A percentile compares a stretch with the other conserved stretches of the same genome.
These are phyloP conservation scores for Petunia secreta DNA, from an alignment of 257 asterid genomes.

Conservation along the genomic window DNA sequence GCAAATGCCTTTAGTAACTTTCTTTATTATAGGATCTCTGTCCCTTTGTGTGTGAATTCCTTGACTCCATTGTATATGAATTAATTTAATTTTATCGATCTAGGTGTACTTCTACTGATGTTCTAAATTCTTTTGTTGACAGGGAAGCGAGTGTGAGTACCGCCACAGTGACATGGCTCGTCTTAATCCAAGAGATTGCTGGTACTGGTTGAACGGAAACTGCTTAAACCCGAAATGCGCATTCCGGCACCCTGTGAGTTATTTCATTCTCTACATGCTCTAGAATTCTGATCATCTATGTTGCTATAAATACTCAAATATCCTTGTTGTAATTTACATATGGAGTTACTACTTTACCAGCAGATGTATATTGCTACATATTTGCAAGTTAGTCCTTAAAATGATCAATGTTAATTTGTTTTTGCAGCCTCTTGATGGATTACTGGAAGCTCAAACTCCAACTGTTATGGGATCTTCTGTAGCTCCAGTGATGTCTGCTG, in stretches of 20 bases:
- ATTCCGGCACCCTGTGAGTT: slow-evolving; percentile 89
- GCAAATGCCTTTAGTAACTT: neutral
- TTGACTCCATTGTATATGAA: too few species aligned
- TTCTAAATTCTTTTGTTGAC: slow-evolving; percentile 21
- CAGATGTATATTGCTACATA: slow-evolving; percentile 5
- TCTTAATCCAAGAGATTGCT: slow-evolving; percentile 30
- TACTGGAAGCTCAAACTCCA: slow-evolving; percentile 60
- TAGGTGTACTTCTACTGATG: neutral
- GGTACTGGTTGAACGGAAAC: slow-evolving; percentile 29
- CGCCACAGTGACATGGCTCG: slow-evolving; percentile 30
- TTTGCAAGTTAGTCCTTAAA: slow-evolving; percentile 8
- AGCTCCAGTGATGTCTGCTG: slow-evolving; percentile 38
- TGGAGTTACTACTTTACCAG: neutral
- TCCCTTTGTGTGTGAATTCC: slow-evolving; percentile 8
- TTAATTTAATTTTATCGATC: neutral
- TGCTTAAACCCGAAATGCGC: slow-evolving; percentile 41
- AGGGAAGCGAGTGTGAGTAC: slow-evolving; percentile 57
- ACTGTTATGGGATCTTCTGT: slow-evolving; percentile 49
- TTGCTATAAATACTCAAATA: slow-evolving; percentile 10
- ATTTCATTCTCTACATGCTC: slow-evolving; percentile 14
- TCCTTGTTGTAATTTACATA: neutral
- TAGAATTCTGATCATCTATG: neutral
- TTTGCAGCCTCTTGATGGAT: slow-evolving; percentile 82
- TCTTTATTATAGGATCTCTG: neutral
- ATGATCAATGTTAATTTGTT: neutral